phyloP scores from a whole-genome alignment of 116 monocot genomes.

The Papilionanthe hybrid region DNA sequence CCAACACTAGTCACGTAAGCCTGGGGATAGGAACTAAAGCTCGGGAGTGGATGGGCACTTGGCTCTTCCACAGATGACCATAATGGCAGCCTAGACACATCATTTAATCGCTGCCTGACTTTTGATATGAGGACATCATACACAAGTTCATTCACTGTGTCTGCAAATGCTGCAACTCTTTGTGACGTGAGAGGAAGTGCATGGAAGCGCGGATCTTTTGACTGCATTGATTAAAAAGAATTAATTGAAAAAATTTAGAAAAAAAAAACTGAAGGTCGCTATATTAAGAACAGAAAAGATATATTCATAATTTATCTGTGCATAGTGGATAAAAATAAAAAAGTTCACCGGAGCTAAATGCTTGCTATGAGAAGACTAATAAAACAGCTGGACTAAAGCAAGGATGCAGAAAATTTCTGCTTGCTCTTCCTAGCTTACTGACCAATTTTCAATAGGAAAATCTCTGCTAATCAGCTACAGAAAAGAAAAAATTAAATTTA shows the following conservation, averaged over 20 bases:
- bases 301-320: too few relatives aligned
- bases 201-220: conserved; percentile 95
- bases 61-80: conserved; percentile 91
- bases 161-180: conserved; percentile 85
- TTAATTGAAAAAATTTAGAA: not conserved
- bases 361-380: not conserved
- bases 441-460: too few relatives aligned
- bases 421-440: too few relatives aligned
- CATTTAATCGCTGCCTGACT: conserved; percentile 71
- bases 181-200: conserved; percentile 92
- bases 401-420: too few relatives aligned
- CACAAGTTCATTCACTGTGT: conserved; percentile 91
- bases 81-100: conserved; percentile 69
- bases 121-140: conserved; percentile 92
- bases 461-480: too few relatives aligned
- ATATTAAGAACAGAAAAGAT: too few relatives aligned
- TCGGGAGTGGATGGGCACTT: conserved; percentile 73
- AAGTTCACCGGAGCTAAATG: not conserved
- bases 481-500: not conserved
- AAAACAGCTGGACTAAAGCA: not conserved
- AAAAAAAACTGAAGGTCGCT: not conserved
- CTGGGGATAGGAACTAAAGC: conserved; percentile 91
- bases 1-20: conserved; percentile 86
- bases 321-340: not conserved
- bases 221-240: conserved; percentile 41